These are phyloP conservation scores for Ophiosphaerella herpotricha DNA, from an alignment of 2,329 filamentous ascomycete species.

Conservation along the genomic window DNA sequence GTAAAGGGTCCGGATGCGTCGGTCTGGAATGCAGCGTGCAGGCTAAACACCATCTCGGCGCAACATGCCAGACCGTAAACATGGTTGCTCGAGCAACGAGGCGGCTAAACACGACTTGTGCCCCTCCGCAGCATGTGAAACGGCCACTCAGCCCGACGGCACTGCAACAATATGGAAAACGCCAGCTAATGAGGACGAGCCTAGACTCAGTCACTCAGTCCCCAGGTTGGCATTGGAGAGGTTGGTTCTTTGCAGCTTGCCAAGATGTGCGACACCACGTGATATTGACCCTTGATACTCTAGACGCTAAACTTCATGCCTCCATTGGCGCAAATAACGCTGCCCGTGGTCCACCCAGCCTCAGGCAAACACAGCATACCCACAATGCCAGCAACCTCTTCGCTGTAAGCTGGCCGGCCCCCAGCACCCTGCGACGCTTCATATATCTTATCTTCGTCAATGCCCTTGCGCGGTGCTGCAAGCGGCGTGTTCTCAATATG, in stretches of 20 bases:
- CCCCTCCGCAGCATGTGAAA: constrained; percentile 2
- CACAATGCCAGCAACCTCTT: constrained; percentile 75
- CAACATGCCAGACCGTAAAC: constrained; percentile 17
- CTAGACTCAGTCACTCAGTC: too few relatives aligned
- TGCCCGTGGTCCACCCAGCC: constrained; percentile 77
- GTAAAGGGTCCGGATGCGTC: constrained; percentile 2
- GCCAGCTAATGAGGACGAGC: too few relatives aligned
- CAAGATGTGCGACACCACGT: neutral
- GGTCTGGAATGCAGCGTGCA: constrained; percentile 17
- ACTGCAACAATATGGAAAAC: neutral
- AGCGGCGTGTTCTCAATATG: constrained; percentile 69
- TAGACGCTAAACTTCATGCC: constrained; percentile 60
- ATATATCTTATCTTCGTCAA: constrained; percentile 64
- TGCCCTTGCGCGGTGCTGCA: constrained; percentile 61
- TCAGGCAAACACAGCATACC: constrained; percentile 76
- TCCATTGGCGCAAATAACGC: constrained; percentile 79
- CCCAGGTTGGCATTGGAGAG: too few relatives aligned
- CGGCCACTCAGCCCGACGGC: neutral
- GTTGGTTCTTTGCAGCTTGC: too few relatives aligned
- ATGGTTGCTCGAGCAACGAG: constrained; percentile 11
- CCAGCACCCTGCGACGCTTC: constrained; percentile 53
- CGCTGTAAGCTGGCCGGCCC: constrained; percentile 63
- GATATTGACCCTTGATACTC: neutral
- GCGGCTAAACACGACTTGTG: constrained; percentile 1
- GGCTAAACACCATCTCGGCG: constrained; percentile 11